Evolutionary conservation across 2,329 filamentous ascomycete genomes (phyloP), one percentile per base, ranked within the genome.

Genomic region (Podosphaera aphanis): DNA sequence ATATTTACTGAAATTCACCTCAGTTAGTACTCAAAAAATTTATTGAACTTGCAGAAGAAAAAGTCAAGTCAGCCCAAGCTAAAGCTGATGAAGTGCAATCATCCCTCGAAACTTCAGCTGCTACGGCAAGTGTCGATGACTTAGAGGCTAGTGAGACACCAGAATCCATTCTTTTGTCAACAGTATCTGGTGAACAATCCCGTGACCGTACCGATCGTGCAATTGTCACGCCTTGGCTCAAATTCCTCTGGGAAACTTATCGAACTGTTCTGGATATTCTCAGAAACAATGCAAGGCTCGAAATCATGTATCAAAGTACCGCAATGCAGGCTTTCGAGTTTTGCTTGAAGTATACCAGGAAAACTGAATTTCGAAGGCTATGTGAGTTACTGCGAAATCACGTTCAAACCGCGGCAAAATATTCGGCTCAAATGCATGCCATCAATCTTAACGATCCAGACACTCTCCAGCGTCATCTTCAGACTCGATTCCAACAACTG

Each of bases 201-300:
- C 80, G 83, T 61, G 90, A 98, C 66, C 83, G 90, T 55, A 98
- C 90, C 57, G 90, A 98, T 68, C 80, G 90, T 58, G 90, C 90
- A 60, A 92, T 98, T 58, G 90, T 98, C 49, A 98, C 90, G 23
- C 90, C 90, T 49, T 98, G 90, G 90, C 75, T 98, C 59, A 98
- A 98, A 69, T 98, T 98, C 62, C 71, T 98, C 51, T 98, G 90
- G 90, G 90, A 98, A 70, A 93, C 90, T 15, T 98, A 98, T 69
- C 82, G 90, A 51, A 98, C 90, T 33, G 90, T 98, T 36, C 74
- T 98, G 59, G 90, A 98, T 59, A 98, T 98, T 59, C 77, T 98
- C 59, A 86, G 93, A 69, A 98, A 98, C 73, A 98, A 98, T 69
- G 88, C 90, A 48, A 80, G 90, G 49, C 75, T 98, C 47, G 90